Evolutionary conservation across 2,329 filamentous ascomycete species (phyloP), one percentile per base, ranked within the genome.

Genomic region (Colletotrichum orchidophilum): DNA sequence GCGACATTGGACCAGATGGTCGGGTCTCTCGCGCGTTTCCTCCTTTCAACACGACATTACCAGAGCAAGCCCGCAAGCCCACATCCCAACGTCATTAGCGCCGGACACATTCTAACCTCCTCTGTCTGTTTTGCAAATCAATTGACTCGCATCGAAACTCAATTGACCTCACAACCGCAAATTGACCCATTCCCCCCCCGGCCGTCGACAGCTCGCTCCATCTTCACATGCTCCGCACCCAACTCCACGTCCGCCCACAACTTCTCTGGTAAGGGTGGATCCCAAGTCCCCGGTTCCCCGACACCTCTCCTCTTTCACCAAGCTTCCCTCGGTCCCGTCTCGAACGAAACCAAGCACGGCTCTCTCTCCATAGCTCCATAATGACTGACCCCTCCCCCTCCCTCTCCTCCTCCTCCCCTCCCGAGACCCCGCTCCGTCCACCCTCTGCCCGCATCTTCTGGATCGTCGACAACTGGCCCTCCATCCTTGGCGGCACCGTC

Each of bases 401-500:
- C 27, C 33, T 63, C n/a, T 57, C 55, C 18, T 26, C 50, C 50
- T 33, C 39, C 27, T 15, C 58, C 35, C 27, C 64, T 29, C 29
- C 63, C 35, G 58, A 27, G 29, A 63, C 69, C 64, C 72, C 70
- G 61, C 65, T 70, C 24, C 46, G 60, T 21, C 72, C 64, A 62
- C 72, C 72, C 11, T 52, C 72, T 21, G 12, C 59, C 39, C 50
- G 29, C 49, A 53, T 66, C 52, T 39, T 72, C 57, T 73, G 64
- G 64, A 50, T 75, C 53, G 73, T 71, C 62, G 73, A 74, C 58
- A 72, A 74, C 18, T 73, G 74, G 67, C 53, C 63, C 49, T 60
- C 63, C 52, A 31, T 75, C 60, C 27, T 75, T 60, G 71, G 65
- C 39, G 71, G 71, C 54, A 61, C 73, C 18, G 63, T 72, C 57